Conservation (phyloP, 2,329 filamentous ascomycete genomes). For the Ophiostoma ips region DNA sequence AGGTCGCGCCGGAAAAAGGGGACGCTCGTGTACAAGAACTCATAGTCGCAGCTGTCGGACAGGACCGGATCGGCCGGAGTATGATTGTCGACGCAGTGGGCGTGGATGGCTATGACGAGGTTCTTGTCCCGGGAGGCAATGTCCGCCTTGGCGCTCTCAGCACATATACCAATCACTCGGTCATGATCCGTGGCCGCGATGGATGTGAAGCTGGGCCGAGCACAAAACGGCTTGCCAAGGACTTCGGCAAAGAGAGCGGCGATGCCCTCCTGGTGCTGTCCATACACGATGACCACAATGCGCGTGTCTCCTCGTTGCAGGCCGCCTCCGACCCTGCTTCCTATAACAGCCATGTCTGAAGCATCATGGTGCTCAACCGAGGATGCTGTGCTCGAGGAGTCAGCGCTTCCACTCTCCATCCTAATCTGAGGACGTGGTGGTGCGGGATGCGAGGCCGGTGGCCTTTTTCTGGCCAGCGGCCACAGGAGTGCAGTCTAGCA, state of each 20-base stretch:
- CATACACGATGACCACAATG: slow-evolving; percentile 54
- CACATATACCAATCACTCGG: slow-evolving; percentile 53
- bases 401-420: neutral
- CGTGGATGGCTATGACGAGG: slow-evolving; percentile 56
- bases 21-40: slow-evolving; percentile 66
- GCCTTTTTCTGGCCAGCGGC: too few relatives aligned
- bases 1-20: slow-evolving; percentile 63
- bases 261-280: slow-evolving; percentile 57
- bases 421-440: too few relatives aligned
- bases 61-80: slow-evolving; percentile 54
- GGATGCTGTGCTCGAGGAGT: neutral
- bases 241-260: slow-evolving; percentile 66
- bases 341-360: slow-evolving; percentile 6
- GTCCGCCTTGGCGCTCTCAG: slow-evolving; percentile 40
- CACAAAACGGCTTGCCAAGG: slow-evolving; percentile 56
- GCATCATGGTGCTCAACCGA: neutral
- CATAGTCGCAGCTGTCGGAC: slow-evolving; percentile 63
- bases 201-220: slow-evolving; percentile 40
- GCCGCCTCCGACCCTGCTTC: slow-evolving; percentile 30
- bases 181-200: slow-evolving; percentile 41
- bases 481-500: too few relatives aligned
- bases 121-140: slow-evolving; percentile 43
- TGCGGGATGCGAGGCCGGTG: too few relatives aligned
- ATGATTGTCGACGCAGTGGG: slow-evolving; percentile 58
- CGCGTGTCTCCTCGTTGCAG: slow-evolving; percentile 40